Evolutionary conservation across 2,329 filamentous ascomycete genomes (phyloP).

Genomic region (Mariannaea sp.): DNA sequence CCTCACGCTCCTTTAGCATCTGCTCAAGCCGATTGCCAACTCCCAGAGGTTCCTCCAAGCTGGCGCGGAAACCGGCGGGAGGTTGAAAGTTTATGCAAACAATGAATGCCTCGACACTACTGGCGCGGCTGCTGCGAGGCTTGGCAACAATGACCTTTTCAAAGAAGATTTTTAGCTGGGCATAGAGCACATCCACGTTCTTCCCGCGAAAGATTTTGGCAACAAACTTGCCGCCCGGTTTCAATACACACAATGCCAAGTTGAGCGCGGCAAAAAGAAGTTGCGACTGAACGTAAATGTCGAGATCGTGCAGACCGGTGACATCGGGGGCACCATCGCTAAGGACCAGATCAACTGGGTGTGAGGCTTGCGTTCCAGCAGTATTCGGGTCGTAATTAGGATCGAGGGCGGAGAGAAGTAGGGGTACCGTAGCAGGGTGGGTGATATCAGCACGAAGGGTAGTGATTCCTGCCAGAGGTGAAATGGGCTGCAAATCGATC

Average conservation of each 20-base stretch:
- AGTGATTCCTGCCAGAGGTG: slow-evolving; percentile 87
- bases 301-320: slow-evolving; percentile 93
- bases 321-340: slow-evolving; percentile 97
- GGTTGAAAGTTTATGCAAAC: slow-evolving; percentile 90
- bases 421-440: slow-evolving; percentile 90
- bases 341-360: slow-evolving; percentile 89
- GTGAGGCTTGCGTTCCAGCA: slow-evolving; percentile 59
- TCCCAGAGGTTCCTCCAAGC: slow-evolving; percentile 75
- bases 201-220: slow-evolving; percentile 96
- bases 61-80: slow-evolving; percentile 75
- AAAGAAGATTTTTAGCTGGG: slow-evolving; percentile 92
- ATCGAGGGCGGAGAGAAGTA: slow-evolving; percentile 84
- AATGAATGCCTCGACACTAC: slow-evolving; percentile 95
- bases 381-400: slow-evolving; percentile 61
- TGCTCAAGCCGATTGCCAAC: slow-evolving; percentile 60
- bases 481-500: slow-evolving; percentile 96
- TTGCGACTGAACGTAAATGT: slow-evolving; percentile 97
- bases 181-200: slow-evolving; percentile 94
- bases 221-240: slow-evolving; percentile 93
- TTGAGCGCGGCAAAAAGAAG: slow-evolving; percentile 93
- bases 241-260: slow-evolving; percentile 88
- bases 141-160: slow-evolving; percentile 86
- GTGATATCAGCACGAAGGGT: slow-evolving; percentile 96
- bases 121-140: slow-evolving; percentile 90
- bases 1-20: slow-evolving; percentile 52